These are phyloP conservation scores for Penicillium sp. DNA, from an alignment of 2,329 filamentous ascomycete species.

Conservation along the genomic window DNA sequence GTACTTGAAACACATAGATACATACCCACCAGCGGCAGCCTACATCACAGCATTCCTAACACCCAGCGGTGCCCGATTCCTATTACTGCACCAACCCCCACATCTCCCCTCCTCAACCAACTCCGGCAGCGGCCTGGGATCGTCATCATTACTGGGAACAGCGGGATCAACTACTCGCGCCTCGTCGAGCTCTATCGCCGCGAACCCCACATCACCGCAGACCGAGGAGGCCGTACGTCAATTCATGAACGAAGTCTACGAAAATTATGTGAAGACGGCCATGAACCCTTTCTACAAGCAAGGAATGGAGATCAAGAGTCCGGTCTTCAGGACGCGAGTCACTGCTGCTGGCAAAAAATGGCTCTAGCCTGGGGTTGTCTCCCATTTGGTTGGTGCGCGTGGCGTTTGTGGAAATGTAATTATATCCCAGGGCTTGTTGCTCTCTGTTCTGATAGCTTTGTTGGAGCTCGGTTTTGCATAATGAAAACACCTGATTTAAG, in stretches of 20 bases:
- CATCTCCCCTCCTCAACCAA: constrained; percentile 43
- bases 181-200: constrained; percentile 70
- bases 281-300: constrained; percentile 96
- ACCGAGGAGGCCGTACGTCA: constrained; percentile 94
- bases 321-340: constrained; percentile 80
- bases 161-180: constrained; percentile 39
- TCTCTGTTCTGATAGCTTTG: constrained; percentile 4
- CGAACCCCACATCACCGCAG: constrained; percentile 83
- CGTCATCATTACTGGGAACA: constrained; percentile 34
- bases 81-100: constrained; percentile 84
- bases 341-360: constrained; percentile 91
- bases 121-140: constrained; percentile 21
- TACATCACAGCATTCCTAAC: constrained; percentile 96
- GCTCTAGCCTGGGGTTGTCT: constrained; percentile 54
- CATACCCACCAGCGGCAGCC: constrained; percentile 80
- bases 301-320: constrained; percentile 82
- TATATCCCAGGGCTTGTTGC: neutral
- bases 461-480: neutral
- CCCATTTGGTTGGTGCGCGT: constrained; percentile 19
- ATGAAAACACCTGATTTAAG: neutral
- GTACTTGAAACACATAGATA: constrained; percentile 96
- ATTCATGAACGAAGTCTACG: constrained; percentile 95
- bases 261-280: constrained; percentile 92
- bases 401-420: constrained; percentile 23
- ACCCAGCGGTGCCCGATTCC: constrained; percentile 87